Percentiles rank a stretch among this genome's conserved stretches.
Conservation (phyloP, 148 eudicot species). For the Selenicereus undatus region DNA sequence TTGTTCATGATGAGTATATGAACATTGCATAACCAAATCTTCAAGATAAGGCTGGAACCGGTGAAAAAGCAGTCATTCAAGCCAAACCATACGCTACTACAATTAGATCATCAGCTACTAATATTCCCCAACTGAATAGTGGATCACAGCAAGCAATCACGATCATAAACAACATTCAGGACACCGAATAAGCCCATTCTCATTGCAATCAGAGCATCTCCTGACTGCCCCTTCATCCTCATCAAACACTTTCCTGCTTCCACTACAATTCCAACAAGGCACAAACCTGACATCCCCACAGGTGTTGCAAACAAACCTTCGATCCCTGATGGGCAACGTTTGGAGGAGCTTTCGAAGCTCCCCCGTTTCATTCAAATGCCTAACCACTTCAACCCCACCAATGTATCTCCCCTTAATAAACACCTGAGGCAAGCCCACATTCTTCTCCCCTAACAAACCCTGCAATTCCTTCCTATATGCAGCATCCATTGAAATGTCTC, state of each 20-base stretch:
- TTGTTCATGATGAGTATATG: slow-evolving; percentile 26
- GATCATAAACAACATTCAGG: slow-evolving; percentile 50
- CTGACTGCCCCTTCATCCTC: slow-evolving; percentile 63
- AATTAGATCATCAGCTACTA: slow-evolving; percentile 14
- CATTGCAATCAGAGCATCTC: slow-evolving; percentile 75
- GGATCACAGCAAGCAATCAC: slow-evolving; percentile 14
- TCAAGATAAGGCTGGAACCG: too few relatives aligned
- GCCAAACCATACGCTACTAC: background rate
- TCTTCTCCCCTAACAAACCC: slow-evolving; percentile 46
- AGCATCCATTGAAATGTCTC: slow-evolving; percentile 87
- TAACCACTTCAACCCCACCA: slow-evolving; percentile 73
- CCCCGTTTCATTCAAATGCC: slow-evolving; percentile 66
- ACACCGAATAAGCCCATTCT: slow-evolving; percentile 85
- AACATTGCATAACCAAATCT: slow-evolving; percentile 31
- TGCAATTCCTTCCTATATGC: slow-evolving; percentile 62
- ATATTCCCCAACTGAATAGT: slow-evolving; percentile 1
- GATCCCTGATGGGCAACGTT: slow-evolving; percentile 45
- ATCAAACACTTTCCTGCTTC: slow-evolving; percentile 80
- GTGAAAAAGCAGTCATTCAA: too few relatives aligned
- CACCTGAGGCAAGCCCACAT: slow-evolving; percentile 72
- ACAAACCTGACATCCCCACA: slow-evolving; percentile 82
- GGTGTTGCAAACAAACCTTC: slow-evolving; percentile 48
- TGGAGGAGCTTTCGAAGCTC: slow-evolving; percentile 60
- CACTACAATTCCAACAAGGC: slow-evolving; percentile 75
- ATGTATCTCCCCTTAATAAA: slow-evolving; percentile 66